phyloP scores from a whole-genome alignment of 2,329 filamentous ascomycete species.

The Beauveria rudraprayagi region DNA sequence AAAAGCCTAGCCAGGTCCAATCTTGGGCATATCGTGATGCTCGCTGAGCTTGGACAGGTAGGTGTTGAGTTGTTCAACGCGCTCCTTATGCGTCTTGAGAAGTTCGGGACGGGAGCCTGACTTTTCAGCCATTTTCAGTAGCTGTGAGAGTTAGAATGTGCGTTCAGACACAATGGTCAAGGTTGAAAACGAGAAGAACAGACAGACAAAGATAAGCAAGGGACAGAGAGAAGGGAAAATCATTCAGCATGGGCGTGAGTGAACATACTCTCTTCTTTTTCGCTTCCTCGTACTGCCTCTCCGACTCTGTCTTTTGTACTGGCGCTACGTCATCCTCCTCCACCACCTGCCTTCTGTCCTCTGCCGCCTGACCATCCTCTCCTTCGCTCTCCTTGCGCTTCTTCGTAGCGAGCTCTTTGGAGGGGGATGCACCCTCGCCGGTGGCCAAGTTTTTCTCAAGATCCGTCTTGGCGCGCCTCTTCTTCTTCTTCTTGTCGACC shows the following conservation, averaged over 20 bases:
- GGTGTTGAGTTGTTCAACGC: slow-evolving; percentile 90
- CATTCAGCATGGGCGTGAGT: not conserved
- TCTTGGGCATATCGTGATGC: slow-evolving; percentile 90
- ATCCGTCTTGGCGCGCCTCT: slow-evolving; percentile 41
- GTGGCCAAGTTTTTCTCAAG: slow-evolving; percentile 40
- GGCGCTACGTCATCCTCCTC: slow-evolving; percentile 19
- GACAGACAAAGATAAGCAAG: not conserved
- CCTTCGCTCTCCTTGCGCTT: slow-evolving; percentile 14
- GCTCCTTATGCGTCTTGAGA: slow-evolving; percentile 93
- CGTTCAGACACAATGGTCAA: not conserved
- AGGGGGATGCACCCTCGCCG: slow-evolving; percentile 19
- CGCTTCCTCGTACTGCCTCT: slow-evolving; percentile 72
- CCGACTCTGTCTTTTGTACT: slow-evolving; percentile 70
- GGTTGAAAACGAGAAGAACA: not conserved
- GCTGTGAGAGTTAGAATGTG: slow-evolving; percentile 34
- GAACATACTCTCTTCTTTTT: slow-evolving; percentile 66
- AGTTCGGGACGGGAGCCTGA: slow-evolving; percentile 58
- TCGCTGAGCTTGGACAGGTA: slow-evolving; percentile 89
- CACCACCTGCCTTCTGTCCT: slow-evolving; percentile 26
- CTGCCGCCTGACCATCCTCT: slow-evolving; percentile 21
- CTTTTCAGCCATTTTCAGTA: slow-evolving; percentile 68
- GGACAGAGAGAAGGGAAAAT: not conserved
- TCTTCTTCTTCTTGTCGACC: slow-evolving; percentile 57
- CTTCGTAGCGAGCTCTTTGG: slow-evolving; percentile 20
- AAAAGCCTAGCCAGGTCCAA: slow-evolving; percentile 44